Percentiles rank a stretch among this genome's conserved stretches.
Conservation (phyloP, 768 basidiomycete genomes). For the Collybia mongolica region DNA sequence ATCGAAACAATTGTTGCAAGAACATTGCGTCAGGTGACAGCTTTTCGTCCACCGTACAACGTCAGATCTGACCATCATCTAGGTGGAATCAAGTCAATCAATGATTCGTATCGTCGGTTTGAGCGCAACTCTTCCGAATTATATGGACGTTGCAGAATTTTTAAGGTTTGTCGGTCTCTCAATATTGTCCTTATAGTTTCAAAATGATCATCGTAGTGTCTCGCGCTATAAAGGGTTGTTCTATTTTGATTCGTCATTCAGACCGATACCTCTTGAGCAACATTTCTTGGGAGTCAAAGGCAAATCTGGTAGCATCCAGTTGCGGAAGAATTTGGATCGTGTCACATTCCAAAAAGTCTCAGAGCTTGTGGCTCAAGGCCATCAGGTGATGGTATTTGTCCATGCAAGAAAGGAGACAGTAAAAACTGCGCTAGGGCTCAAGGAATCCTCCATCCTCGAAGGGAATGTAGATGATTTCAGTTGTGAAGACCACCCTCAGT, state of each 20-base stretch:
- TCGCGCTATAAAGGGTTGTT: constrained; percentile 86
- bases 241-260: constrained; percentile 97
- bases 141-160: constrained; percentile 94
- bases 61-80: not conserved
- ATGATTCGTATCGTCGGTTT: constrained; percentile 95
- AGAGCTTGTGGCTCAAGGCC: constrained; percentile 83
- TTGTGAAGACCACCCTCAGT: constrained; percentile 80
- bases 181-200: not conserved
- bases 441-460: constrained; percentile 73
- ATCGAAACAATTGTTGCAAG: constrained; percentile 98
- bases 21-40: constrained; percentile 77
- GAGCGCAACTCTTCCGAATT: constrained; percentile 96
- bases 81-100: constrained; percentile 97
- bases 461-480: constrained; percentile 77
- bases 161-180: constrained; percentile 55
- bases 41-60: not conserved
- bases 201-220: constrained; percentile 51
- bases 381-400: constrained; percentile 99
- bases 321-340: constrained; percentile 83
- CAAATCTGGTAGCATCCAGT: constrained; percentile 70
- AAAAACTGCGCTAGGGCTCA: constrained; percentile 79
- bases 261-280: constrained; percentile 95
- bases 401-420: constrained; percentile 98
- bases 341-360: constrained; percentile 91
- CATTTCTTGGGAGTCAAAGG: constrained; percentile 95